These are phyloP conservation scores for Talaromyces sp. DNA, from an alignment of 2,329 filamentous ascomycete species.

Conservation along the genomic window DNA sequence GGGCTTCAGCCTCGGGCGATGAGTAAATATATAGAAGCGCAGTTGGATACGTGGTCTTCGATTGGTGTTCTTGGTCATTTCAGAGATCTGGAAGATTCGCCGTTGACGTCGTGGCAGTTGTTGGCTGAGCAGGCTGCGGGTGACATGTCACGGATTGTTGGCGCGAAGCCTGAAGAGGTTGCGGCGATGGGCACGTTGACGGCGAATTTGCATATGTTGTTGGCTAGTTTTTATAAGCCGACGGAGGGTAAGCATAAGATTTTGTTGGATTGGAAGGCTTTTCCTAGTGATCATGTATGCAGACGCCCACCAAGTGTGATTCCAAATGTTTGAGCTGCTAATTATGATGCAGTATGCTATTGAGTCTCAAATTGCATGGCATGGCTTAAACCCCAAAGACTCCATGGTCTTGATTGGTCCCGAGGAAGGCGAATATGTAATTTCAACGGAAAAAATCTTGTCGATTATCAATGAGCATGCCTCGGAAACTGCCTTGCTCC, in stretches of 20 bases:
- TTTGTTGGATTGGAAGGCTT: conserved; percentile 80
- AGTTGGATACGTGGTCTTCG: conserved; percentile 78
- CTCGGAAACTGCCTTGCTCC: conserved; percentile 67
- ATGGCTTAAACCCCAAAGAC: conserved; percentile 62
- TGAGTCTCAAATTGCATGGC: conserved; percentile 73
- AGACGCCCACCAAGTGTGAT: neutral
- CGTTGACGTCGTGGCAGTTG: conserved; percentile 70
- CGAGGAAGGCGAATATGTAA: conserved; percentile 53
- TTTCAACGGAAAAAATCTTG: conserved; percentile 70
- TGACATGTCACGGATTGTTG: conserved; percentile 70
- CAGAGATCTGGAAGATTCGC: conserved; percentile 63
- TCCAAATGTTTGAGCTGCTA: conserved; percentile 15
- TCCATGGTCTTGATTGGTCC: conserved; percentile 74
- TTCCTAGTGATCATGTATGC: conserved; percentile 76
- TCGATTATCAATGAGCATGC: conserved; percentile 71
- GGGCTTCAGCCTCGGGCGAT: conserved; percentile 75
- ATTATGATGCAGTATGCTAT: conserved; percentile 66
- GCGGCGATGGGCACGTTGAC: conserved; percentile 86
- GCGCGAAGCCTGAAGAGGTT: conserved; percentile 68
- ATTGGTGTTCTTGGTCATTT: conserved; percentile 85
- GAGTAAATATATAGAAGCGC: conserved; percentile 63
- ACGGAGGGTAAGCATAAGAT: conserved; percentile 67
- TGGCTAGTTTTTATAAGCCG: conserved; percentile 79
- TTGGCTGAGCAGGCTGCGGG: conserved; percentile 71
- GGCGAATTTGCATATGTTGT: conserved; percentile 72